Base-by-base conservation (phyloP, 2,329 filamentous ascomycete species). In the Hypoxylon sp. region DNA sequence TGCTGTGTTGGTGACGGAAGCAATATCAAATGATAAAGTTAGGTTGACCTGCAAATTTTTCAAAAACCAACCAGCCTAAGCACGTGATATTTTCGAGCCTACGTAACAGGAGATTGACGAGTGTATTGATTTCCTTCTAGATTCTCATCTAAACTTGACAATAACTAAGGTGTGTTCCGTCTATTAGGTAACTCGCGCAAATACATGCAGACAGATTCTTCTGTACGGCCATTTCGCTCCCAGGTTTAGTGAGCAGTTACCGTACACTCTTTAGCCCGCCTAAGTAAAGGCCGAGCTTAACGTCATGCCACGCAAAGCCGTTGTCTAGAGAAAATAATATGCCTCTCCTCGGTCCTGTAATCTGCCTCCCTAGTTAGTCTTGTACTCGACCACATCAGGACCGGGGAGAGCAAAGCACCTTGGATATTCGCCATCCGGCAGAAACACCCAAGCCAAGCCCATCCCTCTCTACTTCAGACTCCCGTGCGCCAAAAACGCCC, bases 51-150 rank as follows among this genome's bases (percentile, higher is more conserved):
- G 11, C 42, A 61, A 64, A 64, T 11, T 60, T 64, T 69, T 50
- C 14, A 40, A 59, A 17, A n/a, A 35, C 6, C n/a, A 66, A 58
- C 40, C 37, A 54, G 33, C 25, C 35, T 50, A 57, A 55, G 70
- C 70, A 72, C 70, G 70, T 72, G 70, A 72, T 72, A 54, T 64
- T 22, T 13, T 33, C 31, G 7, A 42, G 20, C 27, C 30, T 51
- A 27, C 42, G 14, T 58, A 61, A 49, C 51, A 62, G 54, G 54
- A 54, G 25, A 54, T 31, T 17, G 56, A 61, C 40, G 31, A 30
- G 14, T 66, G 30, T 66, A 56, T 66, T 62, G 37, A 62, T 55
- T 55, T 55, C 6, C 22, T 17, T 35, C 14, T 17, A 46, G 13
- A 22, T 44, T 25, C 37, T 22, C 46, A 17, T 44, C 40, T 17